These are phyloP conservation scores for Ogataea haglerorum DNA, from an alignment of 805 yeast species.

Conservation along the genomic window DNA sequence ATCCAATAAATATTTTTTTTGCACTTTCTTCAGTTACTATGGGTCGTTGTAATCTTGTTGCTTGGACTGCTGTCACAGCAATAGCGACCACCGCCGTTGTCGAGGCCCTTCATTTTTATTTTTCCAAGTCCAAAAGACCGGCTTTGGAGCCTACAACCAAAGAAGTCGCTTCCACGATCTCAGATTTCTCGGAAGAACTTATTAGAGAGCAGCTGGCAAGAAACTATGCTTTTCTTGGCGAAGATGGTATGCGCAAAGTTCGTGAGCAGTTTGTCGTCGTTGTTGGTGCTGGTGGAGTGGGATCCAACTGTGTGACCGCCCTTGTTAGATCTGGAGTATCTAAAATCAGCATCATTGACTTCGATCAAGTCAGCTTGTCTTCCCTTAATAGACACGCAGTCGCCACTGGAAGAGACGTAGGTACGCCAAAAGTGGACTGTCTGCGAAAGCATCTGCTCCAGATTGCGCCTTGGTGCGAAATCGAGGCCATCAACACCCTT, in stretches of 20 bases:
- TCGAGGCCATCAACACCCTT: conserved; percentile 73
- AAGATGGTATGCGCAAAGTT: conserved; percentile 73
- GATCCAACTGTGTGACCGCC: conserved; percentile 94
- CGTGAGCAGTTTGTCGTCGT: conserved; percentile 72
- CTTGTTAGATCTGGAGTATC: conserved; percentile 88
- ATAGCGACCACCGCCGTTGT: conserved; percentile 34
- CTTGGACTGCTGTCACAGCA: conserved; percentile 29
- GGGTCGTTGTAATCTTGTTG: conserved; percentile 11
- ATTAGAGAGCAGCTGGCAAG: conserved; percentile 90
- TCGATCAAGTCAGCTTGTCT: conserved; percentile 92
- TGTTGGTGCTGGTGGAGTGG: conserved; percentile 97
- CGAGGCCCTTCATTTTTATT: conserved; percentile 35
- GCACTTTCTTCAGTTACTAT: neutral
- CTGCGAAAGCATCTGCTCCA: conserved; percentile 61
- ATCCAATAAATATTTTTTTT: conserved; percentile 1
- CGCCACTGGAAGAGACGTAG: conserved; percentile 89
- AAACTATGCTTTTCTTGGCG: conserved; percentile 87
- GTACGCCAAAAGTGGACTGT: conserved; percentile 83
- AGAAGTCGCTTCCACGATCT: conserved; percentile 9
- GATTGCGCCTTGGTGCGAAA: conserved; percentile 91
- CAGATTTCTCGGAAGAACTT: conserved; percentile 57
- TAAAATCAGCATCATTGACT: conserved; percentile 76
- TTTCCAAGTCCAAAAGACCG: conserved; percentile 1
- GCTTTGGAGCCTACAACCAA: neutral
- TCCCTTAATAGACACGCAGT: conserved; percentile 93